Evolutionary conservation across 2,329 filamentous ascomycete genomes (phyloP), one percentile per base, ranked within the genome.

Genomic region (Neocatenulostroma microsporum): DNA sequence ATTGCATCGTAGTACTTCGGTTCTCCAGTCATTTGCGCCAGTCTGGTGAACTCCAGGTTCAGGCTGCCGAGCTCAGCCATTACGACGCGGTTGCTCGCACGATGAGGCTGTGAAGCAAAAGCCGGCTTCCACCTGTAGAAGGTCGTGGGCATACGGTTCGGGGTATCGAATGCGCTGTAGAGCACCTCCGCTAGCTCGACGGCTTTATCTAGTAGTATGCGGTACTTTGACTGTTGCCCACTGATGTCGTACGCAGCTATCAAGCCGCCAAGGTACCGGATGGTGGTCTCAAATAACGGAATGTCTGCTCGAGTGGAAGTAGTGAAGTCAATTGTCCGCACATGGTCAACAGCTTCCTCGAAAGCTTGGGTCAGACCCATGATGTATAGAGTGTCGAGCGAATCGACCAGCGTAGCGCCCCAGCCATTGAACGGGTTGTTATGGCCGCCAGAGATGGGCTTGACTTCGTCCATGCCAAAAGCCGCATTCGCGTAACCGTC

Each of bases 241-340:
- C 83, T 88, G 38, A 95, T 71, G 62, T 96, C 89, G 57, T 89
- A 95, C 5, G 88, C 88, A 25, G 79, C 79, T 27, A 95, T 56
- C 28, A 96, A 66, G 1, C 89, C 89, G 21, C 89, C 89, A 4
- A 96, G 70, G 52, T 95, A 94, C 34, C 89, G 78, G 54, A 96
- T 95, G 9, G 80, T 84, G 1, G 87, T 93, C 62, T 95, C 88
- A 50, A 95, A 95, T 6, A 94, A 72, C n/a, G 86, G 87, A 30
- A 95, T 91, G 31, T 83, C 75, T 24, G 62, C 57, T 32, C 79
- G 69, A 11, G 68, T 61, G 19, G 76, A 80, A 9, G 74, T 82
- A 3, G 84, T 91, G 51, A 95, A 95, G 60, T 95, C 86, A 40
- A 95, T 89, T 5, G 74, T 62, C 39, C 70, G 70, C 15, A 88